phyloP scores from a whole-genome alignment of 495 filamentous ascomycete species.

The Sphaerosporella brunnea region DNA sequence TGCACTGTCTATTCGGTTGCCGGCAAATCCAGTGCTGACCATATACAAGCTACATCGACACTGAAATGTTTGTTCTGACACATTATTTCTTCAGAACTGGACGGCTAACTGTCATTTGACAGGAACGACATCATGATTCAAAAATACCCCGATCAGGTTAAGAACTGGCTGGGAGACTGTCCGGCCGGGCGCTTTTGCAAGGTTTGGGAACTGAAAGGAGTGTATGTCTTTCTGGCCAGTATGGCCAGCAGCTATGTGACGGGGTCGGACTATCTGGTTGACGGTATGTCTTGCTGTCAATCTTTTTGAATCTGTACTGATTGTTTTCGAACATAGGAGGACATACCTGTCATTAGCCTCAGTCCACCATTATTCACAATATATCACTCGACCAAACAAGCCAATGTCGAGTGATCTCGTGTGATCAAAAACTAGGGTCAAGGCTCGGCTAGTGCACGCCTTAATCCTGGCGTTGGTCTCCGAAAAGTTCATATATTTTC shows the following conservation, averaged over 20 bases:
- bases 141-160: slow-evolving; percentile 59
- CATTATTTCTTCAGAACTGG: not conserved
- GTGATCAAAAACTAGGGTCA: too few relatives aligned
- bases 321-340: slow-evolving; percentile 10
- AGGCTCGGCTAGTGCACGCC: too few relatives aligned
- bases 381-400: not conserved
- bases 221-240: slow-evolving; percentile 74
- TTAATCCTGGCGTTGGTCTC: too few relatives aligned
- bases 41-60: slow-evolving; percentile 44
- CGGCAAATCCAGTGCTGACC: not conserved
- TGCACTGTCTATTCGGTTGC: not conserved
- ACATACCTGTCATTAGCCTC: slow-evolving; percentile 17
- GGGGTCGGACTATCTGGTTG: slow-evolving; percentile 74
- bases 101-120: not conserved
- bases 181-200: slow-evolving; percentile 83
- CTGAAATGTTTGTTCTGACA: slow-evolving; percentile 19
- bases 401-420: too few relatives aligned
- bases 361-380: not conserved
- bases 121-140: slow-evolving; percentile 53
- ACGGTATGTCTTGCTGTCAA: slow-evolving; percentile 36
- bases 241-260: slow-evolving; percentile 78
- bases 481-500: too few relatives aligned
- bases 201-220: slow-evolving; percentile 82
- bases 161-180: slow-evolving; percentile 78
- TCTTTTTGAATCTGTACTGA: not conserved